Base-by-base conservation (phyloP, 441 rosid genomes). In the Gossypium laxum region DNA sequence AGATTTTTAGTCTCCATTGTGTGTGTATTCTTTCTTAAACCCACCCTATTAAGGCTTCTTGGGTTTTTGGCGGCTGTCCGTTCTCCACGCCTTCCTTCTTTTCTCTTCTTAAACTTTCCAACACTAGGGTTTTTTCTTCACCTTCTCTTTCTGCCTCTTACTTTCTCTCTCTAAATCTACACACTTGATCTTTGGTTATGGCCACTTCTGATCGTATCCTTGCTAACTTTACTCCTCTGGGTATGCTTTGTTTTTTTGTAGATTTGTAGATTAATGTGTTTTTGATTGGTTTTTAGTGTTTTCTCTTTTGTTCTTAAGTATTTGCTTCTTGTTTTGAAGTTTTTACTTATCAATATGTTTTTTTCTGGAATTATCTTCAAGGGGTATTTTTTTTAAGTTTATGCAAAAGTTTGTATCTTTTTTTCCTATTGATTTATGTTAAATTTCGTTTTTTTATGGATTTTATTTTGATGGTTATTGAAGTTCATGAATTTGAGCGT, bases 171-270 rank as follows among this genome's bases (percentile, higher is more conserved):
- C 73, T 11, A 24, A 66, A 50, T 50, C 45, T 26, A 0, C 14
- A 15, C 65, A 71, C 72, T 77, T 62, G 2, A 55, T 71, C 67
- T 61, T 17, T 43, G 2, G 56, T 26, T 78, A 76, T 86, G 90
- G 77, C 81, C 22, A 78, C 82, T 24, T 75, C 90, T 68, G 90
- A 86, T 79, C 84, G 87, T 79, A 79, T 84, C 86, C 80, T 62
- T 78, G 8, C 78, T 68, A 50, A 54, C 74, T 82, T 80, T 65
- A 76, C 84, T 82, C 79, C 75, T 75, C 75, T 82, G 76, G 86
- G 83, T 79, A 76, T 75, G 81, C 77, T 70, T 63, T 48, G 57
- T 2, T 14, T 60, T 72, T 58, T 1, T 43, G 45, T 67, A 28
- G 26, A 67, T 28, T 50, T 15, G 45, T 28, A 15, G 26, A 66